Percentiles rank a stretch among this genome's conserved stretches.
These are phyloP conservation scores for Hemisphaericaspora xylanilytica DNA, from an alignment of 1,139 yeast genomes.

Conservation along the genomic window DNA sequence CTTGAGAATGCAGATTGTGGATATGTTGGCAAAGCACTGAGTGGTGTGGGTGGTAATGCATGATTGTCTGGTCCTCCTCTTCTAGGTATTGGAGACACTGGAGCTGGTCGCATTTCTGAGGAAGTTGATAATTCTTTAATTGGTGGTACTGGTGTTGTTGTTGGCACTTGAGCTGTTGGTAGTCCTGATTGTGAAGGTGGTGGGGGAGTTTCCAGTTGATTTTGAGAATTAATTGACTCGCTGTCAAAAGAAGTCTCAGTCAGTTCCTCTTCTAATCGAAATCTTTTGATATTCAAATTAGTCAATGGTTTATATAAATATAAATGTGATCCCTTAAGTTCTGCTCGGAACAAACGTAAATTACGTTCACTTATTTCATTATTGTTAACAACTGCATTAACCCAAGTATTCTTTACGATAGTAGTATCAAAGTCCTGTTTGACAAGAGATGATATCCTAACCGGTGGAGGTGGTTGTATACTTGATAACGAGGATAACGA, in stretches of 20 bases:
- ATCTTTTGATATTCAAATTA: conserved; percentile 46
- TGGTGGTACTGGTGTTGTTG: conserved; percentile 1
- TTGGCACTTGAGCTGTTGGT: too few relatives aligned
- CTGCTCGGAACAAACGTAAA: conserved; percentile 55
- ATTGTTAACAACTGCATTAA: conserved; percentile 40
- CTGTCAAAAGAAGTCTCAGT: neutral
- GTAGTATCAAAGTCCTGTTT: conserved; percentile 36
- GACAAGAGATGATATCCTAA: conserved; percentile 20
- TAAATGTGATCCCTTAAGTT: conserved; percentile 61
- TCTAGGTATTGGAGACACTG: neutral
- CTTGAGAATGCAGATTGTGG: conserved; percentile 1
- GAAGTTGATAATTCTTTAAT: neutral
- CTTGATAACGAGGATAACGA: neutral
- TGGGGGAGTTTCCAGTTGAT: conserved; percentile 1
- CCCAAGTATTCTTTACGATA: conserved; percentile 39
- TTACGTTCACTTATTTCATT: conserved; percentile 39
- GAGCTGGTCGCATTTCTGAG: neutral
- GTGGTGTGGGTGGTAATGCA: conserved; percentile 1
- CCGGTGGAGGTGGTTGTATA: conserved; percentile 1
- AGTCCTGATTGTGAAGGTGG: conserved; percentile 1
- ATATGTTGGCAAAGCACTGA: neutral
- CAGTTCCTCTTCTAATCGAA: conserved; percentile 22
- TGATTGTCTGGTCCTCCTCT: neutral
- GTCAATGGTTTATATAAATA: conserved; percentile 55
- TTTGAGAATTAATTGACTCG: conserved; percentile 1